Base-by-base conservation (phyloP, 805 yeast species). In the Candida ulmi region DNA sequence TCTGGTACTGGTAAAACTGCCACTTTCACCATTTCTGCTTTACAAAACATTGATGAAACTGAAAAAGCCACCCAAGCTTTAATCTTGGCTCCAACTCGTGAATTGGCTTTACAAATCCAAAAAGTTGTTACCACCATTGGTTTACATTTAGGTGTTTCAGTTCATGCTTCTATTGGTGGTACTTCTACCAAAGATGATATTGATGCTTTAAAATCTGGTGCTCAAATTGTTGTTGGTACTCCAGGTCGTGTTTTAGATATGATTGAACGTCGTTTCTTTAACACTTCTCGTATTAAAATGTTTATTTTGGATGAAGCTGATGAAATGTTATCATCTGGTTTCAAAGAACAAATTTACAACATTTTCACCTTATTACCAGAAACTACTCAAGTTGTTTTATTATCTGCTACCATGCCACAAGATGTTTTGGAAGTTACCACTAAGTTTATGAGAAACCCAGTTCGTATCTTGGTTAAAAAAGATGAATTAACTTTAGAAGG, bases 1-100 rank as follows among this genome's bases (percentile, higher is more conserved):
- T 88, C 96, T 36, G 99, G 99, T 71, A 91, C 99, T 42, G 99
- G 99, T 71, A 91, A 91, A 74, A 91, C 99, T 37, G 99, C 98
- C 56, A 91, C 99, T 42, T 91, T 91, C 75, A 78, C 97, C 56
- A 88, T 91, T 51, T 83, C 83, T 54, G 80, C 81, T 57, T 73
- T 80, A 58, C 83, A 78, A 66, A 76, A 75, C 66, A 76, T 88
- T 45, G 96, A 90, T 63, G 74, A 80, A 54, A 69, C 71, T 51
- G 69, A 74, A 60, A 76, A 80, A 63, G 75, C 81, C 46, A 80
- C 95, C 49, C 97, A 88, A 75, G 98, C 96, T 46, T 76, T 93
- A 61, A 88, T 93, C 52, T 76, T 91, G 53, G 91, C 96, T 41
- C 98, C 99, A 57, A 91, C 99, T 52, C 83, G 99, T 73, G 99